These are phyloP conservation scores for Quercus lobata DNA, from an alignment of 331 rosid species.

Conservation along the genomic window DNA sequence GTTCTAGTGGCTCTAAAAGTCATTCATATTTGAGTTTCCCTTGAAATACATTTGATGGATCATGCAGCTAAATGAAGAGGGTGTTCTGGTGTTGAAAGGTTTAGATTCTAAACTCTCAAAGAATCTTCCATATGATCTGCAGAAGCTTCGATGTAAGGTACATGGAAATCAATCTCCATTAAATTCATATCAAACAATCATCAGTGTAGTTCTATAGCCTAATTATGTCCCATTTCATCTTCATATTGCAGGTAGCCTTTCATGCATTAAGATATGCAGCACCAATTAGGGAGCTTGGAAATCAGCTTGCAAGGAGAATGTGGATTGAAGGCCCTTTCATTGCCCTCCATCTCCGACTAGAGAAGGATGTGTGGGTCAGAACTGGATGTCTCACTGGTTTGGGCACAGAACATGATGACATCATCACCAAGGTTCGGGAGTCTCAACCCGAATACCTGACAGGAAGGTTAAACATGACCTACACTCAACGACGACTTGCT, in stretches of 20 bases:
- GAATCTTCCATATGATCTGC: constrained; percentile 57
- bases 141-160: constrained; percentile 67
- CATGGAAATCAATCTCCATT: not conserved
- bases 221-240: not conserved
- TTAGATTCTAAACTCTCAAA: constrained; percentile 61
- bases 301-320: constrained; percentile 47
- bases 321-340: constrained; percentile 65
- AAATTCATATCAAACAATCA: not conserved
- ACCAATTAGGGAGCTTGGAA: constrained; percentile 47
- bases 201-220: not conserved
- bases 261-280: constrained; percentile 54
- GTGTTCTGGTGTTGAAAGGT: constrained; percentile 52
- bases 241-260: constrained; percentile 42
- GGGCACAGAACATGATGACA: constrained; percentile 35
- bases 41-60: not conserved
- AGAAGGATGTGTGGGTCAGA: constrained; percentile 64
- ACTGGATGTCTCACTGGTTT: constrained; percentile 59
- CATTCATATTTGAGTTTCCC: too few relatives aligned
- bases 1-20: too few relatives aligned
- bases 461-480: constrained; percentile 40
- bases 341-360: constrained; percentile 60
- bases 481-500: constrained; percentile 30
- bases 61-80: constrained; percentile 35
- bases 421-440: constrained; percentile 27
- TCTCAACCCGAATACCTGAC: constrained; percentile 49